phyloP scores from a whole-genome alignment of 2,329 filamentous ascomycete species.

The Tolypocladium guangdongense region DNA sequence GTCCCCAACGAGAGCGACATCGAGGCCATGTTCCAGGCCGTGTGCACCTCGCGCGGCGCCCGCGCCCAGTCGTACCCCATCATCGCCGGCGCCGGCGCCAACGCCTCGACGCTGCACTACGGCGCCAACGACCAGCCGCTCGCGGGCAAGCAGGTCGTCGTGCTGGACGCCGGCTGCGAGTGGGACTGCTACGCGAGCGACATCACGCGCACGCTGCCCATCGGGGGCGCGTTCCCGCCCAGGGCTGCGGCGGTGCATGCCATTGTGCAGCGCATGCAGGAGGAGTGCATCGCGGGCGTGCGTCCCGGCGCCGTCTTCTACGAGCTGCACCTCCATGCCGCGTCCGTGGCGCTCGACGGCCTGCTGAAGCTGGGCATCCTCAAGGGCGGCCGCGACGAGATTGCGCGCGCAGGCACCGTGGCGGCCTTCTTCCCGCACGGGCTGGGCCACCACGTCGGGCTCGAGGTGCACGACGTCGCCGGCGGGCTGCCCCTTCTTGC shows the following conservation, averaged over 20 bases:
- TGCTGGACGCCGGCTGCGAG: constrained; percentile 82
- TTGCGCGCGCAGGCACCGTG: constrained; percentile 40
- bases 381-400: constrained; percentile 47
- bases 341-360: constrained; percentile 59
- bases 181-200: constrained; percentile 80
- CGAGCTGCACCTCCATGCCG: constrained; percentile 62
- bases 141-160: constrained; percentile 57
- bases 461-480: constrained; percentile 53
- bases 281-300: constrained; percentile 57
- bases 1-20: constrained; percentile 73
- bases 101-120: constrained; percentile 82
- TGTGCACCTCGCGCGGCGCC: constrained; percentile 62
- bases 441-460: constrained; percentile 52
- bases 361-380: constrained; percentile 64
- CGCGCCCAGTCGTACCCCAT: constrained; percentile 74
- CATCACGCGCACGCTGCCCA: constrained; percentile 77
- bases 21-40: constrained; percentile 64
- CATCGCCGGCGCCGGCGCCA: constrained; percentile 78
- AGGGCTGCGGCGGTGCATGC: constrained; percentile 66
- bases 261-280: constrained; percentile 73
- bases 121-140: constrained; percentile 66
- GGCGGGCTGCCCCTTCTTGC: constrained; percentile 22
- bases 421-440: constrained; percentile 58
- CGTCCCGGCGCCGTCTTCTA: constrained; percentile 60
- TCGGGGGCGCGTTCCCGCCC: constrained; percentile 55